These are phyloP conservation scores for Phytophthora pistaciae DNA, from an alignment of 352 stramenopile genomes.

Conservation along the genomic window DNA sequence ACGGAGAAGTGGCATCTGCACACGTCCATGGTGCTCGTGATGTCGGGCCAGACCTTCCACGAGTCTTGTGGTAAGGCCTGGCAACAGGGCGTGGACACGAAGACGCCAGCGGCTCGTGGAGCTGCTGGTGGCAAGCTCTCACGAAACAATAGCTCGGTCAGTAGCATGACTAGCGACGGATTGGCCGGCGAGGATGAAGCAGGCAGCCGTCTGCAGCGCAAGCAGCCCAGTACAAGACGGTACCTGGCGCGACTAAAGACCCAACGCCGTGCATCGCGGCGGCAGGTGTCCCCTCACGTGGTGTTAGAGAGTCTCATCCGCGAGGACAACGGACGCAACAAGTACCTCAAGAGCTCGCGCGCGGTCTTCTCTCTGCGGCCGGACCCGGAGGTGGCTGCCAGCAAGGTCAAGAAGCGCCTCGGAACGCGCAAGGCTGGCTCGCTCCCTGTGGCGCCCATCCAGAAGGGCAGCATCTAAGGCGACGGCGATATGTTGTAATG, in stretches of 20 bases:
- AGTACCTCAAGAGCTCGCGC: conserved; percentile 86
- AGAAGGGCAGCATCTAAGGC: conserved; percentile 76
- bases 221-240: conserved; percentile 80
- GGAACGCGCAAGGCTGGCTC: conserved; percentile 69
- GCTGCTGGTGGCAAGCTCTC: conserved; percentile 38
- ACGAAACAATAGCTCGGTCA: conserved; percentile 57
- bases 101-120: conserved; percentile 44
- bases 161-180: conserved; percentile 39
- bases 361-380: conserved; percentile 77
- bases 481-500: conserved; percentile 13
- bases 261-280: conserved; percentile 65
- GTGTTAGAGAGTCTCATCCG: conserved; percentile 84
- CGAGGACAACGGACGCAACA: conserved; percentile 82
- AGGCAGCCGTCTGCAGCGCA: conserved; percentile 67
- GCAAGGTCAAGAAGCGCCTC: conserved; percentile 82
- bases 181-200: conserved; percentile 58
- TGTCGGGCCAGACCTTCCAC: conserved; percentile 84
- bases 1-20: conserved; percentile 88
- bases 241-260: conserved; percentile 86
- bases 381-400: conserved; percentile 76
- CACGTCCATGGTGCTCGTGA: conserved; percentile 86
- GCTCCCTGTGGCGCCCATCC: conserved; percentile 67
- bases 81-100: conserved; percentile 80
- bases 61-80: conserved; percentile 88
- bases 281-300: conserved; percentile 75